Percentiles rank a stretch among this genome's conserved stretches.
These are phyloP conservation scores for Neurospora sp. DNA, from an alignment of 495 filamentous ascomycete genomes.

Conservation along the genomic window DNA sequence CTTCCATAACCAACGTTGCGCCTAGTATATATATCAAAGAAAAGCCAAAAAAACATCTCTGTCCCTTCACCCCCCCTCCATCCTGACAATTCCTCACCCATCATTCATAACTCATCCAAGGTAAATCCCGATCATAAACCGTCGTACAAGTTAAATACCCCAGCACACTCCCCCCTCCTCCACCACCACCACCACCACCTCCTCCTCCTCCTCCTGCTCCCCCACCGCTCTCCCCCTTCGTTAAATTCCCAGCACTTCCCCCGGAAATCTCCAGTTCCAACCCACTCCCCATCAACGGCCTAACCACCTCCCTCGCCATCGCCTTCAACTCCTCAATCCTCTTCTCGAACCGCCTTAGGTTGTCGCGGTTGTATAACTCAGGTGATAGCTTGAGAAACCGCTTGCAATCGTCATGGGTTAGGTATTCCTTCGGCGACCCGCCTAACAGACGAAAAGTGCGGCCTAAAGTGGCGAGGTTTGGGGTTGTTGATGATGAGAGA, in stretches of 20 bases:
- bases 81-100: not conserved
- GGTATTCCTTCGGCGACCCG: slow-evolving; percentile 50
- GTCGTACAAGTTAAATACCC: slow-evolving; percentile 74
- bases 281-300: slow-evolving; percentile 74
- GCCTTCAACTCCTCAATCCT: slow-evolving; percentile 79
- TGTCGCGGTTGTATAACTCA: slow-evolving; percentile 63
- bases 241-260: not conserved
- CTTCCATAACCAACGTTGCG: not conserved
- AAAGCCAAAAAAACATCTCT: not conserved
- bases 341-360: slow-evolving; percentile 70
- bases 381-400: slow-evolving; percentile 69
- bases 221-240: too few species aligned
- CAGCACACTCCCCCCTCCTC: slow-evolving; percentile 16
- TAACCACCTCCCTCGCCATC: slow-evolving; percentile 71
- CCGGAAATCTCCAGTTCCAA: slow-evolving; percentile 56
- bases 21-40: not conserved
- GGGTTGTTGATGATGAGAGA: slow-evolving; percentile 13
- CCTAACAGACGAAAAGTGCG: slow-evolving; percentile 60
- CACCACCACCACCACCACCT: not conserved
- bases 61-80: not conserved
- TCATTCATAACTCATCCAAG: slow-evolving; percentile 47
- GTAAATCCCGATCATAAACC: slow-evolving; percentile 66
- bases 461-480: slow-evolving; percentile 42
- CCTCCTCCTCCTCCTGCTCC: not conserved
- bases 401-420: slow-evolving; percentile 79